Conservation (phyloP, 345 rosid genomes). For the Moringa oleifera region DNA sequence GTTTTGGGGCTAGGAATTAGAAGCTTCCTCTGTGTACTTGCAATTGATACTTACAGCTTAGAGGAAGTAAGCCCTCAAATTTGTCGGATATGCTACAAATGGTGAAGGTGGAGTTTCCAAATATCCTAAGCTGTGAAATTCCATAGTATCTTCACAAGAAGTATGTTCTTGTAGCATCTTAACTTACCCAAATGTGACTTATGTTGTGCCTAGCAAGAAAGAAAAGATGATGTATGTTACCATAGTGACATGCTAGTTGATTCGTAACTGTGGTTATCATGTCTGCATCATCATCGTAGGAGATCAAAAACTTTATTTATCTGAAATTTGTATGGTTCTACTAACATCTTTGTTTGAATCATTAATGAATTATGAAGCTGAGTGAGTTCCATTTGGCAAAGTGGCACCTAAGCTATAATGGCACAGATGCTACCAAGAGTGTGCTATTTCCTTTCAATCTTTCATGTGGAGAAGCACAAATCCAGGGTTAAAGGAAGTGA, state of each 20-base stretch:
- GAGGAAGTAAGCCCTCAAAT: conserved; percentile 5
- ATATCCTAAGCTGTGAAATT: not conserved
- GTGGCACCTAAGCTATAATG: too few relatives aligned
- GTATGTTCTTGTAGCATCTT: not conserved
- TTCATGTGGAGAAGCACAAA: not conserved
- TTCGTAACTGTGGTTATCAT: too few relatives aligned
- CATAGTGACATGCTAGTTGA: not conserved
- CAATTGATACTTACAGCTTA: not conserved
- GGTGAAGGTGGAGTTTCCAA: not conserved
- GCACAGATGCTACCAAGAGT: too few relatives aligned
- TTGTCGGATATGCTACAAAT: not conserved
- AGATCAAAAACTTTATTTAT: too few relatives aligned
- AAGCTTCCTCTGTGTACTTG: conserved; percentile 9
- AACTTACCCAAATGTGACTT: not conserved
- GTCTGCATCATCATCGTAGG: not conserved
- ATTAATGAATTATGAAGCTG: too few relatives aligned
- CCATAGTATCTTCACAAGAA: not conserved
- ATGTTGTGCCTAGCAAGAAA: too few relatives aligned
- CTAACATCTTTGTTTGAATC: too few relatives aligned
- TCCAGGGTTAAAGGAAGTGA: not conserved
- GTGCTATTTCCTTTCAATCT: not conserved
- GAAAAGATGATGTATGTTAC: not conserved
- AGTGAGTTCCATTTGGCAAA: too few relatives aligned
- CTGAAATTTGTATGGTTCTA: too few relatives aligned
- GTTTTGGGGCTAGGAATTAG: conserved; percentile 62